Evolutionary conservation across 768 basidiomycete genomes (phyloP).

Genomic region (Glaciozyma antarctica): DNA sequence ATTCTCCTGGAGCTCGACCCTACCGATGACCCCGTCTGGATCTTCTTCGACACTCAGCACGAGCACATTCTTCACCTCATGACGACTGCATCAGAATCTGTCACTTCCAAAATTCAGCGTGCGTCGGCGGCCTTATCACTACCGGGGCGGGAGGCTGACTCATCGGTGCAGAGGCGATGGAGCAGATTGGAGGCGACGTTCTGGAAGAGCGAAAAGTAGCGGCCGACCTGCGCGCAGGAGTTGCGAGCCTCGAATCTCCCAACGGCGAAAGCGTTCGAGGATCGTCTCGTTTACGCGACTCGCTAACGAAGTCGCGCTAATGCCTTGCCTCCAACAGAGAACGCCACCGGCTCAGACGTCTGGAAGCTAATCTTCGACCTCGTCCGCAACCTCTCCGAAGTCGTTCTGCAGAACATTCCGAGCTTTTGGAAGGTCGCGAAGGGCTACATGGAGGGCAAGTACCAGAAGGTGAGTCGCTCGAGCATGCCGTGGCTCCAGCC

Average conservation of each 20-base stretch:
- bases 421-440: slow-evolving; percentile 89
- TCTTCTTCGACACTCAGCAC: slow-evolving; percentile 89
- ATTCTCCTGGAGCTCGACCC: slow-evolving; percentile 77
- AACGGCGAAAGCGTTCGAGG: slow-evolving; percentile 24
- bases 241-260: slow-evolving; percentile 11
- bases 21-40: slow-evolving; percentile 86
- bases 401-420: slow-evolving; percentile 70
- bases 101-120: slow-evolving; percentile 13
- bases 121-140: not conserved
- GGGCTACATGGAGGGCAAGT: slow-evolving; percentile 85
- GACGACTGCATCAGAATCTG: slow-evolving; percentile 15
- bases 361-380: slow-evolving; percentile 73
- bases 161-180: slow-evolving; percentile 8
- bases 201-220: slow-evolving; percentile 18
- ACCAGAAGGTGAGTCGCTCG: slow-evolving; percentile 57
- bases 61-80: slow-evolving; percentile 59
- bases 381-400: slow-evolving; percentile 79
- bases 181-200: slow-evolving; percentile 18
- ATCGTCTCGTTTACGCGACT: not conserved
- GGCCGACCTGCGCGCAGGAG: slow-evolving; percentile 17
- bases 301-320: not conserved
- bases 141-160: not conserved
- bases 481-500: not conserved
- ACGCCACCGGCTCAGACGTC: slow-evolving; percentile 59
- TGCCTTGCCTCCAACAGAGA: slow-evolving; percentile 40